Conservation (phyloP, 306 rosid genomes). For the Cucurbita pepo region DNA sequence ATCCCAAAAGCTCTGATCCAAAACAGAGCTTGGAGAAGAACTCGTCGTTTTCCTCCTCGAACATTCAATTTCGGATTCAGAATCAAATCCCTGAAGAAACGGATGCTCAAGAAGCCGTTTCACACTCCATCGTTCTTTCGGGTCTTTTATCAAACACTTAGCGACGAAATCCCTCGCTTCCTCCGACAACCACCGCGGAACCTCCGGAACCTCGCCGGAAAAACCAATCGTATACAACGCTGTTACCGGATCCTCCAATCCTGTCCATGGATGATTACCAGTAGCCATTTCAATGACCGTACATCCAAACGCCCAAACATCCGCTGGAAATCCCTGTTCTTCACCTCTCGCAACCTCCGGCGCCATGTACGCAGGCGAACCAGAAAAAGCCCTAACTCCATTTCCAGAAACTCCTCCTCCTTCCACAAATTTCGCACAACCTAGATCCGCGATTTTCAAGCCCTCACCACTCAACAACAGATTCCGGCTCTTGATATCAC, state of each 20-base stretch:
- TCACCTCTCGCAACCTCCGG: conserved; percentile 37
- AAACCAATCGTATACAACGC: conserved; percentile 33
- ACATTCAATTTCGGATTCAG: background rate
- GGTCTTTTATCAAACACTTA: conserved; percentile 23
- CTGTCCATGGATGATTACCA: conserved; percentile 25
- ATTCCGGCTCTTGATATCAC: conserved; percentile 43
- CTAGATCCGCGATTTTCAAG: conserved; percentile 37
- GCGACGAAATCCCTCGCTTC: conserved; percentile 27
- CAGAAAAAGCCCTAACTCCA: conserved; percentile 14
- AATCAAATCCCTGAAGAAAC: conserved; percentile 13
- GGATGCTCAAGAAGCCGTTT: conserved; percentile 32
- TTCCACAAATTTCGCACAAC: conserved; percentile 27
- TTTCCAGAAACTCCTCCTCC: background rate
- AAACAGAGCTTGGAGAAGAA: conserved; percentile 33
- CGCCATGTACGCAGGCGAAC: conserved; percentile 42
- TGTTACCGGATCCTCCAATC: conserved; percentile 16
- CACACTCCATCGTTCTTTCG: conserved; percentile 30
- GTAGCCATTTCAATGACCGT: conserved; percentile 43
- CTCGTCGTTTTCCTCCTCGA: background rate
- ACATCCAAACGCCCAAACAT: conserved; percentile 46
- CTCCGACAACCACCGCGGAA: conserved; percentile 15
- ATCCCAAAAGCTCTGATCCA: conserved; percentile 31
- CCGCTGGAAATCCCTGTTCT: conserved; percentile 30
- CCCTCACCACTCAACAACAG: conserved; percentile 12
- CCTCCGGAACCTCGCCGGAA: conserved; percentile 20